Conservation (phyloP, 371 early-diverging fungal genomes). For the Actinomortierella ambigua region DNA sequence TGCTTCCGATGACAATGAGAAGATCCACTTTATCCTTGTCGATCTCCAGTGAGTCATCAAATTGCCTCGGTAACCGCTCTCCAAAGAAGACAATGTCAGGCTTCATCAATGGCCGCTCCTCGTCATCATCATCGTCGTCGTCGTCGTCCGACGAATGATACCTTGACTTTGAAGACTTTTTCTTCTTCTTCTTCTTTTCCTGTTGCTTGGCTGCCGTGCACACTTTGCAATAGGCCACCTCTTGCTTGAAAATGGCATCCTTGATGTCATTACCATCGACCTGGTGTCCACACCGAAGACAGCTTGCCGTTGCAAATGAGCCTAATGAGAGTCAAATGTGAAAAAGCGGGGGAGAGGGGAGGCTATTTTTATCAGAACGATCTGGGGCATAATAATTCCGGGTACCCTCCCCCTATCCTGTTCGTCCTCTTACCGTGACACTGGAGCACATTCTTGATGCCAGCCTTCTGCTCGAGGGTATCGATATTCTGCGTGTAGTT, state of each 20-base stretch:
- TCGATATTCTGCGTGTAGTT: conserved; percentile 99
- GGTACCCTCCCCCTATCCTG: background rate
- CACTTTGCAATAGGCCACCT: conserved; percentile 60
- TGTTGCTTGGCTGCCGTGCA: conserved; percentile 57
- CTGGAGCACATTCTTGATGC: conserved; percentile 83
- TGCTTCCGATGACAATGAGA: conserved; percentile 93
- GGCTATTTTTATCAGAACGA: too few species aligned
- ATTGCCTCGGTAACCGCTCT: conserved; percentile 83
- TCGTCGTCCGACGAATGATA: conserved; percentile 27
- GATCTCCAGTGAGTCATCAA: conserved; percentile 68
- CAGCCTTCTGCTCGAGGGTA: conserved; percentile 92
- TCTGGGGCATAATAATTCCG: too few species aligned
- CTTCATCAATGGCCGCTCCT: conserved; percentile 44
- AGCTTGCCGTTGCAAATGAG: conserved; percentile 91
- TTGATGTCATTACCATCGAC: conserved; percentile 82
- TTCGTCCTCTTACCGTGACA: conserved; percentile 74
- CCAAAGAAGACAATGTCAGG: conserved; percentile 94
- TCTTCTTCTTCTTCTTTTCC: conserved; percentile 37
- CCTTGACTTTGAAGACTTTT: conserved; percentile 1
- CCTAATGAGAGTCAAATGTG: conserved; percentile 42
- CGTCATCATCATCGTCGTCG: conserved; percentile 42
- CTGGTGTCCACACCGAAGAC: conserved; percentile 80
- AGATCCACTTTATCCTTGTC: conserved; percentile 84
- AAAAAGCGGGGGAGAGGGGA: background rate
- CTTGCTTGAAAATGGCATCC: conserved; percentile 71